phyloP scores from a whole-genome alignment of 108 stramenopile genomes.

The Cyclostephanos invisitatus region DNA sequence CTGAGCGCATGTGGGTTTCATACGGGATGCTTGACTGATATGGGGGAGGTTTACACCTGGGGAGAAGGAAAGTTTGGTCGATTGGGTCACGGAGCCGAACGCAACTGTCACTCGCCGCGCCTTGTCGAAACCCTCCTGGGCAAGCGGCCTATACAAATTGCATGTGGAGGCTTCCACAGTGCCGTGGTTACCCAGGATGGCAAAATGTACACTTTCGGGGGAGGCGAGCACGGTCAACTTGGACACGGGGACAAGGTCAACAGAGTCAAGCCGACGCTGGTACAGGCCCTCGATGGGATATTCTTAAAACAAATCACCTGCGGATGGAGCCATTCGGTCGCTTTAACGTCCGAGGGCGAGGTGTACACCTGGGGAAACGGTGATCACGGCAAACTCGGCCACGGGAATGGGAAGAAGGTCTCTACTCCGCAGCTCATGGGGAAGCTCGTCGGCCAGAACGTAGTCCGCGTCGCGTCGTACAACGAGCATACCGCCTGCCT shows the following conservation, averaged over 20 bases:
- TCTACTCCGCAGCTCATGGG: constrained; percentile 87
- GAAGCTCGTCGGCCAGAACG: constrained; percentile 83
- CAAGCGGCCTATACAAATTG: constrained; percentile 75
- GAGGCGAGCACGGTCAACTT: constrained; percentile 89
- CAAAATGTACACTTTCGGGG: constrained; percentile 83
- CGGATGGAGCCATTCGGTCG: constrained; percentile 96
- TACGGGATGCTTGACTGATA: constrained; percentile 89
- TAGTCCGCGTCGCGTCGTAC: constrained; percentile 94
- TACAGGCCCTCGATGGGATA: constrained; percentile 70
- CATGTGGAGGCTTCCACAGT: constrained; percentile 92
- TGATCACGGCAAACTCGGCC: constrained; percentile 90
- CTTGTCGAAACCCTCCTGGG: constrained; percentile 83
- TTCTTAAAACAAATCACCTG: constrained; percentile 91
- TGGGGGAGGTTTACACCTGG: constrained; percentile 82
- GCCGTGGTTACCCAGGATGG: constrained; percentile 90
- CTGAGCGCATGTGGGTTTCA: constrained; percentile 95
- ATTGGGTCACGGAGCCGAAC: constrained; percentile 87
- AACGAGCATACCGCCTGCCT: constrained; percentile 97
- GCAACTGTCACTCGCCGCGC: constrained; percentile 86
- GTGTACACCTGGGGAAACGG: constrained; percentile 88
- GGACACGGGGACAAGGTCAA: constrained; percentile 94
- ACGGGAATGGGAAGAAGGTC: constrained; percentile 87
- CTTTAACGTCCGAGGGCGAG: constrained; percentile 68
- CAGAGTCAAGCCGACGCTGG: constrained; percentile 81
- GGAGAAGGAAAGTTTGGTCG: constrained; percentile 95